Evolutionary conservation across 148 eudicot species (phyloP).

Genomic region (Camellia japonica): DNA sequence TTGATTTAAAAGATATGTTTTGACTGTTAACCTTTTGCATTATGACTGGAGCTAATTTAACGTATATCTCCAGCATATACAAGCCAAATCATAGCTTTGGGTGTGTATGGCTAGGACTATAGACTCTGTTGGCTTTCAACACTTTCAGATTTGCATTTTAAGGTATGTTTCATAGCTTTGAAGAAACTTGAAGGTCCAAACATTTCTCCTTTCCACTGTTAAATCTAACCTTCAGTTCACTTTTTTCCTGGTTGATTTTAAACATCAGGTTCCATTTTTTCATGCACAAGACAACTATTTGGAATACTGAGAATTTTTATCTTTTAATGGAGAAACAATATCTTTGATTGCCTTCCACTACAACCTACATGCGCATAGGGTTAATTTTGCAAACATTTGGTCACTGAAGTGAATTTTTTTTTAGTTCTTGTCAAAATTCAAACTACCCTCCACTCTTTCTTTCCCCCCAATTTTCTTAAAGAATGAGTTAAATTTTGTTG

Average conservation of each 20-base stretch:
- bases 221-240: not conserved
- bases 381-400: too few relatives aligned
- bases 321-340: not conserved
- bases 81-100: not conserved
- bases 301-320: not conserved
- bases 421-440: not conserved
- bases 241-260: not conserved
- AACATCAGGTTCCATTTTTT: not conserved
- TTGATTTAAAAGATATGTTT: not conserved
- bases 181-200: not conserved
- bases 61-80: not conserved
- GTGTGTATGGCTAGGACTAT: not conserved
- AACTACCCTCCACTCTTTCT: too few relatives aligned
- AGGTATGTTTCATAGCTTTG: conserved; percentile 1
- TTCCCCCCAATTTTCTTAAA: too few relatives aligned
- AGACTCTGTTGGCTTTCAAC: conserved; percentile 12
- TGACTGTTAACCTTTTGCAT: not conserved
- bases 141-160: conserved; percentile 12
- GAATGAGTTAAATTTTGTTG: too few relatives aligned
- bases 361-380: too few relatives aligned
- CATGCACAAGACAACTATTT: not conserved
- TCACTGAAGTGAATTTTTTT: not conserved
- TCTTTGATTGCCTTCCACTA: too few relatives aligned
- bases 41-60: too few relatives aligned
- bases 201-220: not conserved